Evolutionary conservation across 129 eudicot genomes (phyloP).

Genomic region (Centaurea solstitialis): DNA sequence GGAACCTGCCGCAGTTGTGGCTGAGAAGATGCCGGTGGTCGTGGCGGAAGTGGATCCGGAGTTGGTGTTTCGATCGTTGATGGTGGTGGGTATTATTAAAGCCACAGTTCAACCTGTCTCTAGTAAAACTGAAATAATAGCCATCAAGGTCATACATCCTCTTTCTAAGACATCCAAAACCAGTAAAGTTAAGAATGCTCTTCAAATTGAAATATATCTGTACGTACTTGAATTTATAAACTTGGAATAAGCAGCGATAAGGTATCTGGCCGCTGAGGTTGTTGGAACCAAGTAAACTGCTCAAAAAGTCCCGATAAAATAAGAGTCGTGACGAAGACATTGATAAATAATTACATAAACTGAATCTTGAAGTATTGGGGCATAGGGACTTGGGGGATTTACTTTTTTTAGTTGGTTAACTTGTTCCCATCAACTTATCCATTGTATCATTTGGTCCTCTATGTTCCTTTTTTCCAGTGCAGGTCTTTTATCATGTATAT

Average conservation of each 20-base stretch:
- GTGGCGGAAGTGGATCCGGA: slow-evolving; percentile 2
- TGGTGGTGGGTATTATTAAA: slow-evolving; percentile 30
- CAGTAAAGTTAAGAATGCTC: not conserved
- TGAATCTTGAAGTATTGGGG: not conserved
- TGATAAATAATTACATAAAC: not conserved
- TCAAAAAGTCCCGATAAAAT: slow-evolving; percentile 19
- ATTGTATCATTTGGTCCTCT: not conserved
- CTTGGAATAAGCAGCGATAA: slow-evolving; percentile 61
- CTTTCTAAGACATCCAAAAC: not conserved
- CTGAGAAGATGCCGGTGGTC: not conserved
- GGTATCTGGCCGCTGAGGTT: slow-evolving; percentile 75
- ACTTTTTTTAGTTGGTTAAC: not conserved
- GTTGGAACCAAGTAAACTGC: slow-evolving; percentile 87
- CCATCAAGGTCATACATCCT: no score
- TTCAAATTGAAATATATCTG: not conserved
- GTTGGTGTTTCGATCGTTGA: no score
- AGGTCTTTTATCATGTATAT: not conserved
- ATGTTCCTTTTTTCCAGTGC: not conserved
- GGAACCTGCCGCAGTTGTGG: not conserved
- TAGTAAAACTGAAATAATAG: slow-evolving; percentile 79
- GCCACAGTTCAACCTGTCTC: slow-evolving; percentile 78
- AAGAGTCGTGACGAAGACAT: not conserved
- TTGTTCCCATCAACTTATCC: not conserved
- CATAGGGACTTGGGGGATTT: not conserved
- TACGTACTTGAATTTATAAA: slow-evolving; percentile 77